Conservation (phyloP, 257 asterid species). For the Solanum lignicaule region DNA sequence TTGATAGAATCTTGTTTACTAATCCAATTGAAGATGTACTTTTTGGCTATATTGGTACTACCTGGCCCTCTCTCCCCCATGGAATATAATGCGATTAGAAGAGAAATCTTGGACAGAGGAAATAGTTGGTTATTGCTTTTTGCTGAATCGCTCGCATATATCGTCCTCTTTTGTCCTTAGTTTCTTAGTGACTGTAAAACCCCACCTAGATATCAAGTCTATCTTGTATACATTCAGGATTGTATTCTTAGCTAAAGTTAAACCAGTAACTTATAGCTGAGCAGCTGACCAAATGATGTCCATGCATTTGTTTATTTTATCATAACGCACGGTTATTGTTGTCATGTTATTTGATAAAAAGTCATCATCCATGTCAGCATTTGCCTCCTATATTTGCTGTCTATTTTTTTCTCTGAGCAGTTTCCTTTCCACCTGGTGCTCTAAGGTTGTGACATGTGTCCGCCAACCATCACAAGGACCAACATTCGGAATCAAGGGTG, state of each 20-base stretch:
- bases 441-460: constrained; percentile 75
- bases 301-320: neutral
- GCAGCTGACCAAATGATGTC: neutral
- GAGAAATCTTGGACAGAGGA: neutral
- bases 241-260: neutral
- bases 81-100: neutral
- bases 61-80: neutral
- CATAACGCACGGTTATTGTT: neutral
- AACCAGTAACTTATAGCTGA: neutral
- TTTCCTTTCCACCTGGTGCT: constrained; percentile 7
- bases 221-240: neutral
- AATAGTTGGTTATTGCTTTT: neutral
- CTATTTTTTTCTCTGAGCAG: neutral
- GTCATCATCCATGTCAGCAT: neutral
- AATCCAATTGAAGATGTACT: neutral
- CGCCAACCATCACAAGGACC: constrained; percentile 99
- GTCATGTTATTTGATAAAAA: neutral
- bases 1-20: neutral
- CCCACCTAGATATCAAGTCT: neutral
- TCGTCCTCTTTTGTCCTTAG: neutral
- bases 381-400: neutral
- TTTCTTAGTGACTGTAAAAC: neutral
- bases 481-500: constrained; percentile 94
- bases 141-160: neutral
- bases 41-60: neutral